A percentile compares a stretch with the other conserved stretches of the same genome.
phyloP scores from a whole-genome alignment of 208 protist genomes.

The Acanthamoeba lenticulata region DNA sequence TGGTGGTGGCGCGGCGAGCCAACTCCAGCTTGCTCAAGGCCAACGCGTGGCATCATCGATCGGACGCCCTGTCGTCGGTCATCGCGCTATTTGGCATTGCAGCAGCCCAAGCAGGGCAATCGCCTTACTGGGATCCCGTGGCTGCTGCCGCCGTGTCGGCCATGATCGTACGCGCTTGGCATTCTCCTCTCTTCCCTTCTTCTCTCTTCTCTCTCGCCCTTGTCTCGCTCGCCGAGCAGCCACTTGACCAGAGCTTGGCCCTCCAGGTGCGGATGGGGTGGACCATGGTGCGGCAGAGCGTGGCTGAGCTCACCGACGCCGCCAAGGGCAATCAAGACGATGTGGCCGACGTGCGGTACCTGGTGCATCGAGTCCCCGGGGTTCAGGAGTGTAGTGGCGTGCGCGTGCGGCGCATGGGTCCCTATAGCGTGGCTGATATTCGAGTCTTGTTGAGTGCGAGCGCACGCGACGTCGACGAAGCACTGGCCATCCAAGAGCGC shows the following conservation, averaged over 20 bases:
- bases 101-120: neutral
- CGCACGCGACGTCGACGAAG: neutral
- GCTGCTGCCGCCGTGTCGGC: neutral
- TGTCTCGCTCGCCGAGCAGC: too few relatives aligned
- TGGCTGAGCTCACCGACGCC: neutral
- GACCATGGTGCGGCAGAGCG: conserved; percentile 1
- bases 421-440: neutral
- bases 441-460: neutral
- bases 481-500: neutral
- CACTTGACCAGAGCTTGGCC: too few relatives aligned
- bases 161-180: conserved; percentile 54
- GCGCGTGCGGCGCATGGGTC: neutral
- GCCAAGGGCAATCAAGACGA: conserved; percentile 1
- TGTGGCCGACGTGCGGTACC: neutral
- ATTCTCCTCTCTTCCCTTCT: too few relatives aligned
- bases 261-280: neutral
- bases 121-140: conserved; percentile 37
- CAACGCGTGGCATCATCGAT: conserved; percentile 68
- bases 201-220: too few relatives aligned
- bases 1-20: conserved; percentile 5
- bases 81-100: conserved; percentile 52
- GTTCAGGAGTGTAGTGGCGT: neutral
- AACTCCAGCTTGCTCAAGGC: conserved; percentile 50
- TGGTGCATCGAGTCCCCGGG: neutral
- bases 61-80: conserved; percentile 45